Conservation (phyloP, 495 filamentous ascomycete genomes). For the Antarctomyces pellizariae region DNA sequence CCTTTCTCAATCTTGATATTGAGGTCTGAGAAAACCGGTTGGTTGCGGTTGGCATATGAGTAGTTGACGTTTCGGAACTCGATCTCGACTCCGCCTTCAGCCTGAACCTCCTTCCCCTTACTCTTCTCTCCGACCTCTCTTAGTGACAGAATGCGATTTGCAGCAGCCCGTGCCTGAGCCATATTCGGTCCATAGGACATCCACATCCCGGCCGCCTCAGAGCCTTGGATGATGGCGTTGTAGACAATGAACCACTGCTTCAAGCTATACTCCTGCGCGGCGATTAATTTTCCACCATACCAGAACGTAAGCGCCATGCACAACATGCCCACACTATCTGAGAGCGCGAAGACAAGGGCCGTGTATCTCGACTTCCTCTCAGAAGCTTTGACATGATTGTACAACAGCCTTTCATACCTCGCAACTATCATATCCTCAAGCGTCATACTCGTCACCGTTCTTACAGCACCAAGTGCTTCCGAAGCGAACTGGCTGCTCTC, state of each 20-base stretch:
- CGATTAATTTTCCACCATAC: conserved; percentile 20
- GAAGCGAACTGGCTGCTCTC: conserved; percentile 32
- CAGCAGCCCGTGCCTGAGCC: conserved; percentile 31
- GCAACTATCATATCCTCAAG: conserved; percentile 26
- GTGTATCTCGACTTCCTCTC: conserved; percentile 26
- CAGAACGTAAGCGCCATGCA: conserved; percentile 33
- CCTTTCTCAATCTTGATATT: conserved; percentile 37
- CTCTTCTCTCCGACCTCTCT: conserved; percentile 2
- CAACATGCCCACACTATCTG: conserved; percentile 26
- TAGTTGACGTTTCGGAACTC: conserved; percentile 33
- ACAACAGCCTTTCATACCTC: conserved; percentile 25
- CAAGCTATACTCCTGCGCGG: conserved; percentile 8
- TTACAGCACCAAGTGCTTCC: conserved; percentile 29
- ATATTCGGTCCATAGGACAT: conserved; percentile 14
- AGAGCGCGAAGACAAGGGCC: conserved; percentile 24
- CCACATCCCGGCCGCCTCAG: conserved; percentile 10
- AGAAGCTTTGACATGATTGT: conserved; percentile 24
- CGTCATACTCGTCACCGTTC: conserved; percentile 30
- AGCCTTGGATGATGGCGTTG: conserved; percentile 13
- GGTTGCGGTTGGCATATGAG: conserved; percentile 29
- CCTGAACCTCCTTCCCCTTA: conserved; percentile 10
- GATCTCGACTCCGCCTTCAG: conserved; percentile 28
- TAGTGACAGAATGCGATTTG: conserved; percentile 24
- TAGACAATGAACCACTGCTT: conserved; percentile 16
- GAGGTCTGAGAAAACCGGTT: conserved; percentile 25